These are phyloP conservation scores for Oenanthe javanica DNA, from an alignment of 140 eudicot species.

Conservation along the genomic window DNA sequence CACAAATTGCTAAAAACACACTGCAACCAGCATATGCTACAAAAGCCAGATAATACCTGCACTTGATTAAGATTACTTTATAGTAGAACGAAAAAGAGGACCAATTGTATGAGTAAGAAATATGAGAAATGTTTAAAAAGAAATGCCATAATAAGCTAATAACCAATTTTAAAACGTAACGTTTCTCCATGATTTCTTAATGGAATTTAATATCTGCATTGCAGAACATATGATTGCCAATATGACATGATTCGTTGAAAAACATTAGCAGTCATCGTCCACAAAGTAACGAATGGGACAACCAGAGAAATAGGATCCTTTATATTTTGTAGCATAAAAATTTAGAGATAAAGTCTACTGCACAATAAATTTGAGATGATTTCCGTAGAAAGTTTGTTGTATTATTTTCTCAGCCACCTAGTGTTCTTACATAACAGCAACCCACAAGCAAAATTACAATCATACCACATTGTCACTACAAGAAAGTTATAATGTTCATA, in stretches of 20 bases:
- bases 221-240: background rate
- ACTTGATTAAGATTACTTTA: conserved; percentile 24
- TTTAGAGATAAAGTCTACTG: background rate
- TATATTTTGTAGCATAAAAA: too few species aligned
- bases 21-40: conserved; percentile 74
- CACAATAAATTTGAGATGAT: background rate
- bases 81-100: conserved; percentile 12
- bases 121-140: background rate
- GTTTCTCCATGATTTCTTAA: background rate
- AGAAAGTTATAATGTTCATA: background rate
- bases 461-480: background rate
- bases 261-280: background rate
- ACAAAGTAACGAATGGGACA: background rate
- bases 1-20: conserved; percentile 61
- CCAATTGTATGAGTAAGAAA: background rate
- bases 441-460: background rate
- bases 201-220: background rate
- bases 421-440: background rate
- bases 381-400: background rate
- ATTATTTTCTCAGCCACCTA: background rate
- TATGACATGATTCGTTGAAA: background rate
- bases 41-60: conserved; percentile 79
- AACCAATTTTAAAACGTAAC: background rate
- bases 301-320: background rate
- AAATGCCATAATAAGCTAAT: background rate